Evolutionary conservation across 1,284 basidiomycete genomes (phyloP).

Genomic region (Cryptococcus wingfieldii): DNA sequence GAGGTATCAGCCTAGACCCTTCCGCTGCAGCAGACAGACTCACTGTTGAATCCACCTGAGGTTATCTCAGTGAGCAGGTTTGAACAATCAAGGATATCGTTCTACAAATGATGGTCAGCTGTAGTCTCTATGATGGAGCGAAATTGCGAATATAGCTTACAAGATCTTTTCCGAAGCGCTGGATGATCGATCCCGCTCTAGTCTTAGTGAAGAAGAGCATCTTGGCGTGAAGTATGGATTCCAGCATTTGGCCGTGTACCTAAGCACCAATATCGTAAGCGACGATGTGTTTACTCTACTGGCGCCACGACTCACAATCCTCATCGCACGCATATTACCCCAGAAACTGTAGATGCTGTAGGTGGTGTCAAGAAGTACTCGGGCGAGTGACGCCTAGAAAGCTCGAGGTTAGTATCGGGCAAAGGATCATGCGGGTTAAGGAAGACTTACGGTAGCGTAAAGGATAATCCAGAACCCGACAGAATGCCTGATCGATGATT

Average conservation of each 20-base stretch:
- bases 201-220: slow-evolving; percentile 35
- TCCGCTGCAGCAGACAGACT: background rate
- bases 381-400: slow-evolving; percentile 10
- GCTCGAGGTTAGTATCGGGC: background rate
- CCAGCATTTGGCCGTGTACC: slow-evolving; percentile 31
- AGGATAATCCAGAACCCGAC: slow-evolving; percentile 21
- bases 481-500: background rate
- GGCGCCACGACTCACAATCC: slow-evolving; percentile 9
- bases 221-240: slow-evolving; percentile 25
- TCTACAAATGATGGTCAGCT: slow-evolving; percentile 1
- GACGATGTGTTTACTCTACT: background rate
- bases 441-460: slow-evolving; percentile 18
- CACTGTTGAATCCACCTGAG: slow-evolving; percentile 10
- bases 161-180: slow-evolving; percentile 33
- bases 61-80: slow-evolving; percentile 14
- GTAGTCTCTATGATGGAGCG: background rate
- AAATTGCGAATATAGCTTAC: slow-evolving; percentile 10
- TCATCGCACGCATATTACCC: slow-evolving; percentile 22
- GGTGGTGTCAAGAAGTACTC: slow-evolving; percentile 8
- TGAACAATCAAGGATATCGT: slow-evolving; percentile 18
- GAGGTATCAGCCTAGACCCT: background rate
- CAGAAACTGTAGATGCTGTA: slow-evolving; percentile 16
- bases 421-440: background rate
- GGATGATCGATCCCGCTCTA: slow-evolving; percentile 32
- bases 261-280: slow-evolving; percentile 1